These are phyloP conservation scores for Alternaria arbusti DNA, from an alignment of 2,329 filamentous ascomycete genomes.

Conservation along the genomic window DNA sequence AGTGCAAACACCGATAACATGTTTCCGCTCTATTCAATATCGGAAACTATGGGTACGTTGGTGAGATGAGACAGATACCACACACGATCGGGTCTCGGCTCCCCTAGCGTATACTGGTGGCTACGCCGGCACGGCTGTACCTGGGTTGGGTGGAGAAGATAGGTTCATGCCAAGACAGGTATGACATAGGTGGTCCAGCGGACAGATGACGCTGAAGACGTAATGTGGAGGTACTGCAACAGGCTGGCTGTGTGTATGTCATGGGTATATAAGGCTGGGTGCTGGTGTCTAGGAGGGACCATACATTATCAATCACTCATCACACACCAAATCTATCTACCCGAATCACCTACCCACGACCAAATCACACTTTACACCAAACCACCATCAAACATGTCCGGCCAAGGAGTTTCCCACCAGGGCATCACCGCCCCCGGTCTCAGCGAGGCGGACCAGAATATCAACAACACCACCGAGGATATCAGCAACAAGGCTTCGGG, in stretches of 20 bases:
- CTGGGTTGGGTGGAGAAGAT: background rate
- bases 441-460: slow-evolving; percentile 27
- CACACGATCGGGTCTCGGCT: slow-evolving; percentile 1
- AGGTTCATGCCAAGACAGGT: background rate
- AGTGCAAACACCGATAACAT: background rate
- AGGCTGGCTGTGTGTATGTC: background rate
- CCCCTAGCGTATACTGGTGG: background rate
- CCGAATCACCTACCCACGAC: too few relatives aligned
- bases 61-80: background rate
- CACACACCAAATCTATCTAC: too few relatives aligned
- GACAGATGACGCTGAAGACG: background rate
- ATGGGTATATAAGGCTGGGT: background rate
- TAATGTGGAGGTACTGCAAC: background rate
- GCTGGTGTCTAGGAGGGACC: background rate
- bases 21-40: background rate
- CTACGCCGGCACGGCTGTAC: background rate
- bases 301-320: background rate
- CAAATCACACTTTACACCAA: too few relatives aligned
- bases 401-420: slow-evolving; percentile 11
- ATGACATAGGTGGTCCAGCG: background rate
- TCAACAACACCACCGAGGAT: slow-evolving; percentile 32
- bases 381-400: slow-evolving; percentile 14
- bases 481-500: slow-evolving; percentile 35
- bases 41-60: background rate
- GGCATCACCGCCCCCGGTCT: slow-evolving; percentile 26